Evolutionary conservation across 208 protist species (phyloP), one percentile per base, ranked within the genome.

Genomic region (Porcisia deanei): DNA sequence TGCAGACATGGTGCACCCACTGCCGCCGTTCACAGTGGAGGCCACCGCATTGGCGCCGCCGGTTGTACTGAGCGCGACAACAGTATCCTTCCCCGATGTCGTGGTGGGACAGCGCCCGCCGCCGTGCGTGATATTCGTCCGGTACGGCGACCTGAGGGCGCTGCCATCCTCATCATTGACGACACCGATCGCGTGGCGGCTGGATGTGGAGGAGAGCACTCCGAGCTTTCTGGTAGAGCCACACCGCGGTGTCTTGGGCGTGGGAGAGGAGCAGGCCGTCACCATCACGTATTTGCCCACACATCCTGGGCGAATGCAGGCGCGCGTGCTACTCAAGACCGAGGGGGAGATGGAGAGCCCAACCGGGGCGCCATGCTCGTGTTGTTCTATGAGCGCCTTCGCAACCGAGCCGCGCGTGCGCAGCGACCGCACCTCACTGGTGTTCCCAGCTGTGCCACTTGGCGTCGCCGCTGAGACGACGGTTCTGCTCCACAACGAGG

Each of bases 401-500:
- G 97, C 95, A 22, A 87, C 85, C 34, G 70, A 87, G n/a, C 97
- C 97, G 58, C 75, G 82, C 18, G 78, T 99, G 67, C 71, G 83
- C 22, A 94, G 95, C 79, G 94, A 98, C 80, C 75, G 84, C 16
- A 49, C 73, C 6, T 85, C 93, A 66, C 80, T 99, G 37, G 75
- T 96, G 34, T 94, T 99, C 53, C 96, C 96, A 8, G 54, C 90
- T 22, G 89, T 97, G 25, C 97, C 98, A 2, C 85, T 98, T 10
- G 93, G 91, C 45, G 75, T 98, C 10, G 69, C 71, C 0, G 82
- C 96, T 12, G 57, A 47, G 59, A 84, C 89, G 22, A 91, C 88
- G 22, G 87, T 99, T 69, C 76, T 85, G 71, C 83, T 99, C 16
- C 80, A 85, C 79, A 98, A 98, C 83, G 90, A 98, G 34, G 97